phyloP scores from a whole-genome alignment of 768 basidiomycete genomes.

The Cystofilobasidium ferigula region DNA sequence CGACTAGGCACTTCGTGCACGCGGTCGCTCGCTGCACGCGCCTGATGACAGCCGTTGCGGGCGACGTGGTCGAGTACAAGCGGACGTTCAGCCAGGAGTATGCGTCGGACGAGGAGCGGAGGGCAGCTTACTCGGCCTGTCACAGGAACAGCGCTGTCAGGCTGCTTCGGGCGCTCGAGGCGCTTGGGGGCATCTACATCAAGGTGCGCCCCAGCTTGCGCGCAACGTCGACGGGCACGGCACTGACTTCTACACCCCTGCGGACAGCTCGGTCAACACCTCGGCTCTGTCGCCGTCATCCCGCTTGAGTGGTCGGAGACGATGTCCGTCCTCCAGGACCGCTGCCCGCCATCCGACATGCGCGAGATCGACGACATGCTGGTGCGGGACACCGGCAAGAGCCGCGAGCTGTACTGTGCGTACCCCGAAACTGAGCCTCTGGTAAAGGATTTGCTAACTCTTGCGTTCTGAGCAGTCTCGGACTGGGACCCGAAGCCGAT shows the following conservation, averaged over 20 bases:
- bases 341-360: conserved; percentile 78
- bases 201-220: conserved; percentile 25
- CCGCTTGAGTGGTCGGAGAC: conserved; percentile 43
- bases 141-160: conserved; percentile 72
- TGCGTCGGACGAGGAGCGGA: conserved; percentile 46
- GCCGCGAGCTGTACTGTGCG: conserved; percentile 20
- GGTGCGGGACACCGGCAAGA: conserved; percentile 55
- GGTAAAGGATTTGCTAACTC: not conserved
- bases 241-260: not conserved
- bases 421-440: not conserved
- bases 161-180: conserved; percentile 65
- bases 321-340: conserved; percentile 52
- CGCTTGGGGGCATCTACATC: conserved; percentile 21
- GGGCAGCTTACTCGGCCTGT: conserved; percentile 55
- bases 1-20: conserved; percentile 62
- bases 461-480: conserved; percentile 40
- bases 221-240: not conserved
- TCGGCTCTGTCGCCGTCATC: conserved; percentile 53
- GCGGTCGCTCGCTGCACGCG: conserved; percentile 69
- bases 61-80: conserved; percentile 36
- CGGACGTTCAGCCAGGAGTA: conserved; percentile 32
- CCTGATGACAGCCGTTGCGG: conserved; percentile 51
- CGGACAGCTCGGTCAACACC: conserved; percentile 59
- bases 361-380: conserved; percentile 67
- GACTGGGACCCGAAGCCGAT: conserved; percentile 79